Base-by-base conservation (phyloP, 768 basidiomycete species). In the Lyophyllum atratum region DNA sequence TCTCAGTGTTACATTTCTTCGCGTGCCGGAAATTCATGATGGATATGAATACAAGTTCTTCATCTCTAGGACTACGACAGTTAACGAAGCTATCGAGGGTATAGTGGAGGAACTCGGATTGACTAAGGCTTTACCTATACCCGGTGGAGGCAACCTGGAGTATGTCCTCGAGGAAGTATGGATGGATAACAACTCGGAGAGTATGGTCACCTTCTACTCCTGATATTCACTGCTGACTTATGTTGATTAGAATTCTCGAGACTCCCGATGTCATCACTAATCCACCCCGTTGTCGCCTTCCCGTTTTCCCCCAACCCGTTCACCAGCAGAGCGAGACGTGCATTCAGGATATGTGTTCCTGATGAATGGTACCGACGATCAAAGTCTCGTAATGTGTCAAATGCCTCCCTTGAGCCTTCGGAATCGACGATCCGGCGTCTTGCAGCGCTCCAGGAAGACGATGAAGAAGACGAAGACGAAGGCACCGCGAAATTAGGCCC, bases 291-390 rank as follows among this genome's bases (percentile, higher is more conserved):
- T 34, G 52, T 83, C 17, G 69, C 67, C 47, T 72, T 72, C 14
- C 75, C 81, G 0, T 74, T 72, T 37, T 63, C 67, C 49, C 61
- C 76, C 10, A 80, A 80, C 60, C 74, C 77, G 1, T 77, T 79
- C 60, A 71, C 74, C n/a, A 63, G 72, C 3, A 61, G 67, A 26
- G 79, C 79, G 1, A 73, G 64, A 19, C 82, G 83, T 9, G 66
- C 61, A 8, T 83, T 89, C 65, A 78, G 80, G 25, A 80, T 92
- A 54, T 89, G 86, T 59, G 83, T 93, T 8, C 89, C 89, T 1
- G 89, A 89, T 52, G 86, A 88, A 65, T 93, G 87, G 92, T 93
- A 85, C 70, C 84, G 85, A 55, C 82, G 89, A 17, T 83, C 85
- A 19, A 88, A 81, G 59, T 80, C 85, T 7, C 82, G 83, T 0